Base-by-base conservation (phyloP, 1,284 basidiomycete species). In the Tylopilus microsporus region DNA sequence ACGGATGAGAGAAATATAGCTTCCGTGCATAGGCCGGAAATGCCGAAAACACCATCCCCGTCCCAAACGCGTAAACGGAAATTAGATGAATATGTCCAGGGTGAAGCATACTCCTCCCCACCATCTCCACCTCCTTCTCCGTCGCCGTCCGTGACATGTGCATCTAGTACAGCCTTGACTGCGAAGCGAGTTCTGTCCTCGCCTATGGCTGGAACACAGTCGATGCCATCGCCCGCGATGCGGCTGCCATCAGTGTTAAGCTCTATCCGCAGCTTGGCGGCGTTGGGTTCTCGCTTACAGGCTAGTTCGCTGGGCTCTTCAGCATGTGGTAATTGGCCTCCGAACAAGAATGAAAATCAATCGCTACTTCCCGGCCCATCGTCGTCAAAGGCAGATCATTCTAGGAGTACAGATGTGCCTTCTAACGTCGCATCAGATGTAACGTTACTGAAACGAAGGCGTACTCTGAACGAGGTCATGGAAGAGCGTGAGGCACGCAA, bases 401-500 rank as follows among this genome's bases (percentile, higher is more conserved):
- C 49, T 19, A 34, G 4, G 19, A 34, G 12, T 39, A 8, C 19
- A 18, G 47, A 52, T 7, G 12, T 32, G n/a, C 54, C 49, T 18
- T 36, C 41, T 25, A 60, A 49, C 36, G 18, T 42, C 18, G 50
- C 41, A 2, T 49, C 50, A 5, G 59, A 55, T 48, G 43, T 39
- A 48, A 52, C 39, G 48, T 49, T 62, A 25, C 58, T 68, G n/a
- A 68, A 70, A 49, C 77, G 83, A 32, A 87, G 85, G 66, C 80
- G 45, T 21, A 46, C 45, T 15, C 45, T 85, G 16, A 85, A 81
- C 4, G 83, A 87, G 47, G 78, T 84, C 65, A 82, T 84, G 79
- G 83, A 82, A 52, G 84, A 83, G 62, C 76, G 75, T 43, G 82
- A 83, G 56, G 65, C 67, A 21, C 68, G 60, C 48, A 55, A 73